Evolutionary conservation across 306 rosid species (phyloP), one percentile per base, ranked within the genome.

Genomic region (Lathyrus oleraceus): DNA sequence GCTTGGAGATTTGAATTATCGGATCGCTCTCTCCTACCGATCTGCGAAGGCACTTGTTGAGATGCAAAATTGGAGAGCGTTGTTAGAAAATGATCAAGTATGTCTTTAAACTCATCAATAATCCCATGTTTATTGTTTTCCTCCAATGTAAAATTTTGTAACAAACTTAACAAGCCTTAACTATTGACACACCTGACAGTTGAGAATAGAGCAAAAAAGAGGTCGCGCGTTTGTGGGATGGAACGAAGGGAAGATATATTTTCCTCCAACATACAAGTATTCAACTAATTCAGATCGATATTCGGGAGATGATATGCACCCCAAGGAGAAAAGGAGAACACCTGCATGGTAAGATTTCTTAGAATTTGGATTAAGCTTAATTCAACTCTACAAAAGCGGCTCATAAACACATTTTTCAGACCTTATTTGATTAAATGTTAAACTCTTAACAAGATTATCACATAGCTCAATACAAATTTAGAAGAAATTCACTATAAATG

Each of bases 51-150:
- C 99, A 2, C 89, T 95, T 20, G 96, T 95, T 35, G 99, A 95
- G 91, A 95, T 95, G 99, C 99, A 95, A 78, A 95, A 95, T 71
- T 95, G 99, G 99, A 87, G 97, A 84, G 97, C 96, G 77, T 82
- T 95, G 77, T 79, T 95, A 73, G 99, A 95, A 88, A 91, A 84
- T 69, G 99, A 95, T 72, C 99, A 95, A 89, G 99, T 81, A 89
- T 60, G 85, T 69, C 59, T 53, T 57, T 43, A 57, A 51, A 38
- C 76, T 75, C 65, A 20, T 20, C 28, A 62, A 30, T 23, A 47
- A 16, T 48, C 56, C 23, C 53, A 44, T 35, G 62, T 60, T 57
- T 36, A 5, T 40, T 42, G 13, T 65, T 39, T 79, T 36, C 67
- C 64, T 69, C 58, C 4, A 44, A 23, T 51, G 73, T 39, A 65